Evolutionary conservation across 805 yeast genomes (phyloP).

Genomic region (Wickerhamomyces ciferrii): DNA sequence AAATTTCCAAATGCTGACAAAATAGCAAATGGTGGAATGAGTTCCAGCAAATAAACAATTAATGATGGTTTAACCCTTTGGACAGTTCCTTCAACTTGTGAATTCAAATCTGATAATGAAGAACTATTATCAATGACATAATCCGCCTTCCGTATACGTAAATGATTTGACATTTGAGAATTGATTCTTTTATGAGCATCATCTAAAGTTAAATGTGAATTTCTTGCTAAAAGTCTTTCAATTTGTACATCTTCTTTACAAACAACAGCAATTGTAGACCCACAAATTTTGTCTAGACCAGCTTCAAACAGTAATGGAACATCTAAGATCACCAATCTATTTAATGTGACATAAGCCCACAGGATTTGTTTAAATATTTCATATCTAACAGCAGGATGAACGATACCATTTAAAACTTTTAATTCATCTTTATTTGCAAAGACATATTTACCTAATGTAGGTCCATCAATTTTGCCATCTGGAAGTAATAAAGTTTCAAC

Average conservation of each 20-base stretch:
- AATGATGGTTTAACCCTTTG: conserved; percentile 31
- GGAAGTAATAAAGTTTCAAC: conserved; percentile 42
- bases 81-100: conserved; percentile 36
- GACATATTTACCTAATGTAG: conserved; percentile 71
- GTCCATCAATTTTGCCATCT: conserved; percentile 49
- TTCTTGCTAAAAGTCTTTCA: conserved; percentile 58
- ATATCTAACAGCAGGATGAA: conserved; percentile 78
- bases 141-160: conserved; percentile 57
- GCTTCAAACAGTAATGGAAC: conserved; percentile 89
- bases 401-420: conserved; percentile 58
- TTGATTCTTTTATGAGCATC: conserved; percentile 72
- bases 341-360: conserved; percentile 50
- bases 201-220: conserved; percentile 54
- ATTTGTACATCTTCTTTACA: conserved; percentile 57
- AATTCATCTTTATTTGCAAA: conserved; percentile 65
- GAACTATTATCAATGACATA: conserved; percentile 59
- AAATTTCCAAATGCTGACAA: conserved; percentile 8
- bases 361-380: conserved; percentile 57
- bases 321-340: conserved; percentile 67
- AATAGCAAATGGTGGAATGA: conserved; percentile 36
- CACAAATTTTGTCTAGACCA: conserved; percentile 66
- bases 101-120: conserved; percentile 36
- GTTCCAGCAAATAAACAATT: conserved; percentile 24
- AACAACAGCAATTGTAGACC: conserved; percentile 60
- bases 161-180: conserved; percentile 67